Base-by-base conservation (phyloP, 2,329 filamentous ascomycete genomes). In the Coniochaeta sp. region DNA sequence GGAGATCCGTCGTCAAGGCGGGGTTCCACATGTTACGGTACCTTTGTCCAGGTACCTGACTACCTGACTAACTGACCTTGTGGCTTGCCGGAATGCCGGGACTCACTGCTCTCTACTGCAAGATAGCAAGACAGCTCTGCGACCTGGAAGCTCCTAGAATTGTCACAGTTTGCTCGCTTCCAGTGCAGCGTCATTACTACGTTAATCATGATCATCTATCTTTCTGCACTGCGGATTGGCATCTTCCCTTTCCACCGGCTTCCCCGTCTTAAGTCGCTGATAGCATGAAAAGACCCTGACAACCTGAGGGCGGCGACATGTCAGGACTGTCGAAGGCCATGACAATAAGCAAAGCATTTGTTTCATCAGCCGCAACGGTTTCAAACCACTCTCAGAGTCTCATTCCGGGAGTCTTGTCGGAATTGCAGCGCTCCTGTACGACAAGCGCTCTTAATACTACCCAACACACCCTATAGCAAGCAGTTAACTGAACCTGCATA, bases 341-440 rank as follows among this genome's bases (percentile, higher is more conserved):
- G n/a, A 19, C 16, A 40, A 40, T 40, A 40, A 40, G 38, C 38
- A 40, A 40, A 14, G 42, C 42, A 24, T 47, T 47, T 47, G 56
- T 58, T 58, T 58, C 56, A 58, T 28, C 38, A 58, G 38, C 36
- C 36, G 56, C 56, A 58, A 47, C 56, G 28, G 56, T 58, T 58
- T 58, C 56, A 58, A 24, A 2, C 16, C 38, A n/a, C n/a, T n/a
- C n/a, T n/a, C n/a, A n/a, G n/a, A n/a, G n/a, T n/a, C n/a, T 58
- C 17, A 36, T 19, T 34, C 22, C 8, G 14, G 30, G n/a, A 17
- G 19, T 44, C 19, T 16, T 40, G 6, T 7, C 4, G 38, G 38
- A n/a, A n/a, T n/a, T 54, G 47, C 47, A 40, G 38, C 16, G n/a
- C 34, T 36, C 34, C 10, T 36, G 30, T 36, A 6, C 9, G 10